These are phyloP conservation scores for Aspergillus caelatus DNA, from an alignment of 2,329 filamentous ascomycete genomes.

Conservation along the genomic window DNA sequence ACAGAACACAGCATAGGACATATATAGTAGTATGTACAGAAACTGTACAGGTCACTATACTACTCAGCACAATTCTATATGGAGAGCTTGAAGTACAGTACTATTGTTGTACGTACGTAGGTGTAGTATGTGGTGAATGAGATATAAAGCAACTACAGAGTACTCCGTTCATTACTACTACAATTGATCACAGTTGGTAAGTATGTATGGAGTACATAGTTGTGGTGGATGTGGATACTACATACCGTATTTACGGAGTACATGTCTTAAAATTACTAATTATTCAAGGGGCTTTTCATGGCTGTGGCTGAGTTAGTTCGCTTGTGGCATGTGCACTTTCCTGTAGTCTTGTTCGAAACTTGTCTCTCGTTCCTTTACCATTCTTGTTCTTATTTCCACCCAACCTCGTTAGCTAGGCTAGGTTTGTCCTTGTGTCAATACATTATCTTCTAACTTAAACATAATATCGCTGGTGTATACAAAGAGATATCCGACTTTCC, in stretches of 20 bases:
- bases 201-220: too few species aligned
- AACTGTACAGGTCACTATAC: not conserved
- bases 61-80: too few species aligned
- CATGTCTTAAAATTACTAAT: not conserved
- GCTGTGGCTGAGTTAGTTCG: slow-evolving; percentile 1
- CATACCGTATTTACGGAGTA: not conserved
- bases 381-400: not conserved
- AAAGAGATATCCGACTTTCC: not conserved
- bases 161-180: too few species aligned
- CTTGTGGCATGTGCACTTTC: slow-evolving; percentile 2
- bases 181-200: too few species aligned
- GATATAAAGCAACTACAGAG: too few species aligned
- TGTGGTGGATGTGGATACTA: not conserved
- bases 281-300: not conserved
- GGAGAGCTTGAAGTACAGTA: too few species aligned
- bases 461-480: not conserved
- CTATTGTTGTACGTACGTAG: too few species aligned
- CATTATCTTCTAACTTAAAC: too few species aligned
- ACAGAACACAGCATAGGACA: not conserved
- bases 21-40: not conserved
- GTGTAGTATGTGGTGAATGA: too few species aligned
- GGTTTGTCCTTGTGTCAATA: not conserved
- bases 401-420: not conserved
- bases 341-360: not conserved
- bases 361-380: not conserved